Conservation (phyloP, 1,284 basidiomycete genomes). For the Apiotrichum mycotoxinovorans region DNA sequence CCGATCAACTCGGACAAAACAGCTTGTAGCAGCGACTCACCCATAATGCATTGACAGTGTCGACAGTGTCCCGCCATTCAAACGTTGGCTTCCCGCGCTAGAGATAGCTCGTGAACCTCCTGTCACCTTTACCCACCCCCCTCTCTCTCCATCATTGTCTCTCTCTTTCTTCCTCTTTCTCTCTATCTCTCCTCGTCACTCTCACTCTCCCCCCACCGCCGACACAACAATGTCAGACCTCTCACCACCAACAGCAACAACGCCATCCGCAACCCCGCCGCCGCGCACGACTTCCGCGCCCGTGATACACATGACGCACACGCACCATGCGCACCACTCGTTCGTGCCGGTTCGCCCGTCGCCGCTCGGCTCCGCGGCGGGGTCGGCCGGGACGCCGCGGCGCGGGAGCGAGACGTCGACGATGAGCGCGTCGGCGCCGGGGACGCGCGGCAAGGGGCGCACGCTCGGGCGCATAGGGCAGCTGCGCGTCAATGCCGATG, state of each 20-base stretch:
- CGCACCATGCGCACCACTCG: background rate
- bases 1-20: background rate
- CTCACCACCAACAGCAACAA: background rate
- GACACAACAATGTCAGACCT: background rate
- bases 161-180: background rate
- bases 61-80: no score
- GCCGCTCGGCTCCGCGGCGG: background rate
- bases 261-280: background rate
- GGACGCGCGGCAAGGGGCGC: background rate
- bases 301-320: background rate
- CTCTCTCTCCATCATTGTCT: background rate
- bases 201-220: background rate
- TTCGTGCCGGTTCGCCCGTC: background rate
- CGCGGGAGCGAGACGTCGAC: background rate
- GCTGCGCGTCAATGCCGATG: slow-evolving; percentile 39
- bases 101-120: no score
- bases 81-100: no score
- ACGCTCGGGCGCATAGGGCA: slow-evolving; percentile 37
- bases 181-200: background rate
- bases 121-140: no score
- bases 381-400: background rate
- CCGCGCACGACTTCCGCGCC: background rate
- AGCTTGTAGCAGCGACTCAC: no score
- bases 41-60: no score
- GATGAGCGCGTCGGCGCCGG: background rate